Conservation (phyloP, 768 basidiomycete species). For the Agaricus blazei region DNA sequence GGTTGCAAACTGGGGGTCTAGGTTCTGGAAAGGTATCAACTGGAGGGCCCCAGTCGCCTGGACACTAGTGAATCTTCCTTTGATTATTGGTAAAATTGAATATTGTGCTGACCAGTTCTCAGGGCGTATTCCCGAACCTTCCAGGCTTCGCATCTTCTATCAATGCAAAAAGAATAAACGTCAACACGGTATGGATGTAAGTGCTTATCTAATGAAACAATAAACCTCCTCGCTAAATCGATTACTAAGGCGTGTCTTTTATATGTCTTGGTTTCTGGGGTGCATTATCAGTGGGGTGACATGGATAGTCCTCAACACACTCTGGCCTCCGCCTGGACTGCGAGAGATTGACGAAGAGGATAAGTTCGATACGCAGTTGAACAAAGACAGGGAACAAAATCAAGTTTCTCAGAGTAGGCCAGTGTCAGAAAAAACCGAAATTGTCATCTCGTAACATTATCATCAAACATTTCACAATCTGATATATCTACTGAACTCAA, state of each 20-base stretch:
- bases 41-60: conserved; percentile 19
- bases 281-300: conserved; percentile 18
- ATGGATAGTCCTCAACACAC: conserved; percentile 18
- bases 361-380: background rate
- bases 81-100: background rate
- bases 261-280: conserved; percentile 22
- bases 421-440: background rate
- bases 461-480: background rate
- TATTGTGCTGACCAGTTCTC: background rate
- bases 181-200: conserved; percentile 19
- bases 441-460: background rate
- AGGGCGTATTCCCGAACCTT: conserved; percentile 26
- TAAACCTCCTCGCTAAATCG: background rate
- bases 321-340: conserved; percentile 21
- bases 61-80: conserved; percentile 17
- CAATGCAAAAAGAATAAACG: conserved; percentile 11
- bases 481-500: background rate
- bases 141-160: conserved; percentile 23
- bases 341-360: conserved; percentile 16
- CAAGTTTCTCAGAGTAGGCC: too few species aligned
- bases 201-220: background rate
- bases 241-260: conserved; percentile 17
- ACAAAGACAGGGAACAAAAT: background rate
- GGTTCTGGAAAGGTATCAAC: conserved; percentile 17
- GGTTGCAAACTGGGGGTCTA: background rate